Conservation (phyloP, 2,329 filamentous ascomycete genomes). For the Calonectria hawksworthii region DNA sequence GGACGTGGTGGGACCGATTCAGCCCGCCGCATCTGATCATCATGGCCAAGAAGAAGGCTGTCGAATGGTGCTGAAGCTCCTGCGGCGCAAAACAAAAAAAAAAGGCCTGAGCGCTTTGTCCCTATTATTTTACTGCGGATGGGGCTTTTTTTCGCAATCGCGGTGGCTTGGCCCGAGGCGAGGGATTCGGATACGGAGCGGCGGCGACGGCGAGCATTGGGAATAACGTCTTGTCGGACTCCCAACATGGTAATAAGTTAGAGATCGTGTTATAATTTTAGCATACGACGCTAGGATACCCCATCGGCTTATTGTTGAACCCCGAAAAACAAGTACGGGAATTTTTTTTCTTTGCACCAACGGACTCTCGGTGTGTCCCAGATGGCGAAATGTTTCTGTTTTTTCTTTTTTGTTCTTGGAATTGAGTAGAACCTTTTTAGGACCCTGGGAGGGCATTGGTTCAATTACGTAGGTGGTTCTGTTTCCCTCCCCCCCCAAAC, state of each 20-base stretch:
- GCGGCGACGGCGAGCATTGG: neutral
- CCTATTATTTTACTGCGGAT: neutral
- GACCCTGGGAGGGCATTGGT: neutral
- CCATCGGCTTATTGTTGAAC: conserved; percentile 1
- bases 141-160: conserved; percentile 9
- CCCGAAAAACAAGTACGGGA: conserved; percentile 2
- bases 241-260: conserved; percentile 13
- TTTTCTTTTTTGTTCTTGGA: neutral
- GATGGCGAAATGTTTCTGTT: neutral
- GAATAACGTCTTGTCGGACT: conserved; percentile 4
- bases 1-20: conserved; percentile 26
- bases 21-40: conserved; percentile 28
- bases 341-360: neutral
- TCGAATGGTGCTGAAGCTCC: conserved; percentile 16
- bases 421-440: neutral
- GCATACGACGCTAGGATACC: conserved; percentile 26
- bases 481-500: neutral
- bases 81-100: neutral
- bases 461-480: conserved; percentile 16
- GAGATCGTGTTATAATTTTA: conserved; percentile 24
- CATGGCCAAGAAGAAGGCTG: conserved; percentile 26
- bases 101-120: neutral
- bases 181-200: neutral
- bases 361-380: neutral
- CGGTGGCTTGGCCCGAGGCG: conserved; percentile 18